These are phyloP conservation scores for Phascolomyces articulosus DNA, from an alignment of 371 early-diverging fungal genomes.

Conservation along the genomic window DNA sequence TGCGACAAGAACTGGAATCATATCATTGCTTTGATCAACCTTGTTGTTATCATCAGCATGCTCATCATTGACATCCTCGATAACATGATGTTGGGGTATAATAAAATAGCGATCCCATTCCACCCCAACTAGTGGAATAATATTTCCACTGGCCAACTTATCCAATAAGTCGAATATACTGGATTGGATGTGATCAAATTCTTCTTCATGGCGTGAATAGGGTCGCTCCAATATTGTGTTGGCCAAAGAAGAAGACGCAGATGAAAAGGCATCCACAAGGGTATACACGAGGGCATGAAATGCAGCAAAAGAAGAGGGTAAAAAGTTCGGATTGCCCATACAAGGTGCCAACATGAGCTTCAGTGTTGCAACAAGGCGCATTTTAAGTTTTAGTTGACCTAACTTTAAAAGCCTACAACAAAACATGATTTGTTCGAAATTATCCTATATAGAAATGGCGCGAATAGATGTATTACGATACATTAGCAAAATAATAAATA, in stretches of 20 bases:
- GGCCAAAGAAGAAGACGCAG: conserved; percentile 8
- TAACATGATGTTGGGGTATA: background rate
- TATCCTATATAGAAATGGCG: no score
- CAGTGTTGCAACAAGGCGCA: conserved; percentile 30
- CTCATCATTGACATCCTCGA: no score
- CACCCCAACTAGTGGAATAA: conserved; percentile 29
- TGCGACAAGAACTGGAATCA: conserved; percentile 17
- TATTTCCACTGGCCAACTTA: conserved; percentile 26
- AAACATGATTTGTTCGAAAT: conserved; percentile 46
- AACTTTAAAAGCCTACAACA: conserved; percentile 38
- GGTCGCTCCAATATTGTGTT: conserved; percentile 6
- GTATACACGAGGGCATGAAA: conserved; percentile 49
- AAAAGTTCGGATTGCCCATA: conserved; percentile 22
- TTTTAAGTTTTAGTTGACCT: conserved; percentile 34
- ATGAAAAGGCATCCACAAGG: conserved; percentile 35
- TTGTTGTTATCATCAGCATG: background rate
- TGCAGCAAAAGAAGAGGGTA: conserved; percentile 44
- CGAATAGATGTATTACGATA: no score
- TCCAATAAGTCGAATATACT: conserved; percentile 33
- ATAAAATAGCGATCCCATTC: conserved; percentile 28
- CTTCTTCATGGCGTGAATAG: conserved; percentile 13
- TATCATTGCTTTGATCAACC: no score
- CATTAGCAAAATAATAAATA: no score
- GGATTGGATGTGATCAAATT: conserved; percentile 19
- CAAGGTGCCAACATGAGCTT: conserved; percentile 31